These are phyloP conservation scores for Diaporthe humulicola DNA, from an alignment of 2,329 filamentous ascomycete species.

Conservation along the genomic window DNA sequence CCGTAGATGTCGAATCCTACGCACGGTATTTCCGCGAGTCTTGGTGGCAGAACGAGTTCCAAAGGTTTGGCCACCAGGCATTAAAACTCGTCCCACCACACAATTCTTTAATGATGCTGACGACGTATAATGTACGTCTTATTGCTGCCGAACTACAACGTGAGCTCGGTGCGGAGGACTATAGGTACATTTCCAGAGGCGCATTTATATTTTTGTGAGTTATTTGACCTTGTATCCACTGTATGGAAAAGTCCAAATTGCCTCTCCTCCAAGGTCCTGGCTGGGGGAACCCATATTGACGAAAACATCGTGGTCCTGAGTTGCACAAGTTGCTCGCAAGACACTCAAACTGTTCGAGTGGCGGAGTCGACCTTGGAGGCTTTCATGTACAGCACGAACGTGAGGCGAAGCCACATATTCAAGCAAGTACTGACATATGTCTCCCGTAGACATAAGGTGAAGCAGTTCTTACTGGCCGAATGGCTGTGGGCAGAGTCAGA, in stretches of 20 bases:
- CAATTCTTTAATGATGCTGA: not conserved
- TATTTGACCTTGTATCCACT: too few relatives aligned
- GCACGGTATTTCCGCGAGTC: not conserved
- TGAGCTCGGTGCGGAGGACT: not conserved
- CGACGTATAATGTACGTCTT: accelerated
- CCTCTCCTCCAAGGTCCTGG: not conserved
- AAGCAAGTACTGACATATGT: not conserved
- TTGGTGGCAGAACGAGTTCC: not conserved
- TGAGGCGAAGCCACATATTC: too few relatives aligned
- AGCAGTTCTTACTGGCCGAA: not conserved
- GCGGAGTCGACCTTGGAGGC: not conserved
- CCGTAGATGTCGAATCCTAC: not conserved
- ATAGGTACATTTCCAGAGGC: accelerated
- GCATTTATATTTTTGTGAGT: not conserved
- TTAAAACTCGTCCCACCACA: not conserved
- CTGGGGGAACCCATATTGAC: too few relatives aligned
- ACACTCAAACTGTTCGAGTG: not conserved
- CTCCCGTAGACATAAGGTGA: not conserved
- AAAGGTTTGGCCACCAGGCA: not conserved
- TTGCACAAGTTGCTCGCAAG: too few relatives aligned
- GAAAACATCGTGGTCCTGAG: too few relatives aligned
- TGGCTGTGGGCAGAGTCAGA: not conserved
- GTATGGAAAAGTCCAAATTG: not conserved
- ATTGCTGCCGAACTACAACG: accelerated
- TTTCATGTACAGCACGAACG: not conserved